Evolutionary conservation across 176 grass and related monocot species (phyloP).

Genomic region (Raddia guianensis): DNA sequence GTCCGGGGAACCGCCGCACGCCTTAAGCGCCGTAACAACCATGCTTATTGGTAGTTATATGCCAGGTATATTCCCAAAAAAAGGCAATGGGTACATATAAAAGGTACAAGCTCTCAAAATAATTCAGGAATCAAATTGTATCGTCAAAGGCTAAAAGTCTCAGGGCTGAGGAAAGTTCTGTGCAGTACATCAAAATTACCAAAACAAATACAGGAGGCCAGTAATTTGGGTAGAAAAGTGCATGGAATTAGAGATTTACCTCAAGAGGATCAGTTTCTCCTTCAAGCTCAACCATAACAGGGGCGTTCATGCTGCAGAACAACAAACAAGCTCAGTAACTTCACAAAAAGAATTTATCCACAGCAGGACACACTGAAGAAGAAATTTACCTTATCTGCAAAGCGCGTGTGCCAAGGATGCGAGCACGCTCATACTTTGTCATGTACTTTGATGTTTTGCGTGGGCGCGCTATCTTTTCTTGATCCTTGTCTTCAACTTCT

Average conservation of each 20-base stretch:
- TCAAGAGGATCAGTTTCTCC: slow-evolving; percentile 87
- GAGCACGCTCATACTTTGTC: slow-evolving; percentile 86
- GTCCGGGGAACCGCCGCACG: no score
- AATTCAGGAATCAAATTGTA: slow-evolving; percentile 15
- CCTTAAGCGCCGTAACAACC: no score
- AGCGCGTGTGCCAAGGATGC: slow-evolving; percentile 83
- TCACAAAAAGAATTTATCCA: background rate
- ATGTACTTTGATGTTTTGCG: slow-evolving; percentile 80
- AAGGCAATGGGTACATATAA: background rate
- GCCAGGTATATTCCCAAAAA: background rate
- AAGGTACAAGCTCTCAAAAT: background rate
- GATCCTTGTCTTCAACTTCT: slow-evolving; percentile 62
- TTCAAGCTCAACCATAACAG: slow-evolving; percentile 89
- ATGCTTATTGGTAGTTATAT: background rate
- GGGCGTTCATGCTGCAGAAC: slow-evolving; percentile 75
- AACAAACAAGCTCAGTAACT: slow-evolving; percentile 10
- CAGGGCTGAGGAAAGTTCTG: background rate
- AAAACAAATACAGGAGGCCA: background rate
- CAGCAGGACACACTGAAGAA: background rate
- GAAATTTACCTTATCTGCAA: slow-evolving; percentile 73
- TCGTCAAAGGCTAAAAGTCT: background rate
- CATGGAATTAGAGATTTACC: slow-evolving; percentile 44
- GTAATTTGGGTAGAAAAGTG: background rate
- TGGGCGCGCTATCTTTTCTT: slow-evolving; percentile 36
- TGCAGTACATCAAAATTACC: background rate